Base-by-base conservation (phyloP, 2,329 filamentous ascomycete genomes). In the Metarhizium album region DNA sequence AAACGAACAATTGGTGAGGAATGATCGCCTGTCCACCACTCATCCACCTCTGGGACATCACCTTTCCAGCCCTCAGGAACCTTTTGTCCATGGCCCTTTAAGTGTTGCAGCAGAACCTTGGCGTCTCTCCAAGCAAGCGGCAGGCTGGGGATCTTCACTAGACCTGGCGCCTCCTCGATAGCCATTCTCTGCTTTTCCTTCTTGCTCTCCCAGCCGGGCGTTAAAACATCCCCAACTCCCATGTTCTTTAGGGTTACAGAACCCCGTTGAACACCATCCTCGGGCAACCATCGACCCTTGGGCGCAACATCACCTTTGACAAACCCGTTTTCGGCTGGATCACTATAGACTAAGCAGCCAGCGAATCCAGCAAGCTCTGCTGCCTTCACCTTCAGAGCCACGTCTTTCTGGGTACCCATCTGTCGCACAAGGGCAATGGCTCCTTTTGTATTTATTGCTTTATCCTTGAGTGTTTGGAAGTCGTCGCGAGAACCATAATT, bases 51-150 rank as follows among this genome's bases (percentile, higher is more conserved):
- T 0, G 86, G 86, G 16, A 94, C 83, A 37, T 82, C 87, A 7
- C 87, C 89, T 24, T 75, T 69, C 91, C 91, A 96, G 9, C 78
- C 76, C 3, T 82, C 68, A 0, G 83, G 82, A 7, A 86, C 80
- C 54, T 75, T 74, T 45, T 83, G 70, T 23, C 93, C 93, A 56
- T 84, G 78, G 0, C 88, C 88, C 58, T 87, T 75, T 14, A 98
- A 74, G 2, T 82, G 78, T 60, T 88, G 78, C 14, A 98, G 74
- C 13, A 98, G 72, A 22, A 80, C 75, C 63, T 93, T 82, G 0
- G 93, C 91, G 67, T 97, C 89, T 56, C 86, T 80, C 89, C 89
- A 96, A 5, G 91, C 80, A 20, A 98, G 73, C 1, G 93, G 93
- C 46, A 98, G 70, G 65, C 90, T 96, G 0, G 93, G 93, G 43